These are phyloP conservation scores for Meredithiella fracta DNA, from an alignment of 2,329 filamentous ascomycete genomes.

Conservation along the genomic window DNA sequence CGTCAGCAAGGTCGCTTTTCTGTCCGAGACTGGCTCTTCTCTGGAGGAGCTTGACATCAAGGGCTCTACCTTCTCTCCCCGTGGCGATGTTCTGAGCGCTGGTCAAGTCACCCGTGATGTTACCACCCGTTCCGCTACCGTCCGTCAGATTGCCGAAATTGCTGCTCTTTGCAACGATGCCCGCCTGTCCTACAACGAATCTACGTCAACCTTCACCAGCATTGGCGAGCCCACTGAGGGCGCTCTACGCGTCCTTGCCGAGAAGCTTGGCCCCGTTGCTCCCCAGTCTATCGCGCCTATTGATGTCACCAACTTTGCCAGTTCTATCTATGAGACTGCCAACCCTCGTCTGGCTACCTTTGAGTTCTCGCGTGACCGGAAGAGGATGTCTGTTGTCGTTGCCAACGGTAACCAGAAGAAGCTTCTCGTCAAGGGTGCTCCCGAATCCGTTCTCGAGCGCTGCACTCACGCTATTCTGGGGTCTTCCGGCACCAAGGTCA, in stretches of 20 bases:
- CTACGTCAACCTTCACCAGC: conserved; percentile 57
- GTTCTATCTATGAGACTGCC: conserved; percentile 65
- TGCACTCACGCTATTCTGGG: conserved; percentile 73
- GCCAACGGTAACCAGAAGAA: conserved; percentile 53
- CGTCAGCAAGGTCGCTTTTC: conserved; percentile 77
- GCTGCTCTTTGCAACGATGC: conserved; percentile 79
- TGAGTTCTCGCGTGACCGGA: conserved; percentile 92
- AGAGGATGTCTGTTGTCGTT: conserved; percentile 97
- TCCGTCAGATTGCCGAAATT: conserved; percentile 60
- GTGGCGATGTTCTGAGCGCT: conserved; percentile 52
- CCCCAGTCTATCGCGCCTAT: conserved; percentile 33
- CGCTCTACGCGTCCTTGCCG: conserved; percentile 72
- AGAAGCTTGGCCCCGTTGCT: conserved; percentile 82
- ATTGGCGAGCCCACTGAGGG: conserved; percentile 94
- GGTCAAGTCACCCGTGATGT: conserved; percentile 55
- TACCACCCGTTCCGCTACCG: conserved; percentile 53
- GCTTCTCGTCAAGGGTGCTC: conserved; percentile 89
- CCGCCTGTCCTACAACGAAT: conserved; percentile 63
- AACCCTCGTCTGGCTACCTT: conserved; percentile 68
- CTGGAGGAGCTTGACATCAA: conserved; percentile 80
- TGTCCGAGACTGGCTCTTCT: conserved; percentile 54
- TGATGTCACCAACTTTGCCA: conserved; percentile 63
- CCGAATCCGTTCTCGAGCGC: conserved; percentile 83
- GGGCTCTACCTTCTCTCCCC: conserved; percentile 80
- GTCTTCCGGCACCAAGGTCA: conserved; percentile 57